Evolutionary conservation across 169 alveolate species (phyloP).

Genomic region (Plasmodium vivax): DNA sequence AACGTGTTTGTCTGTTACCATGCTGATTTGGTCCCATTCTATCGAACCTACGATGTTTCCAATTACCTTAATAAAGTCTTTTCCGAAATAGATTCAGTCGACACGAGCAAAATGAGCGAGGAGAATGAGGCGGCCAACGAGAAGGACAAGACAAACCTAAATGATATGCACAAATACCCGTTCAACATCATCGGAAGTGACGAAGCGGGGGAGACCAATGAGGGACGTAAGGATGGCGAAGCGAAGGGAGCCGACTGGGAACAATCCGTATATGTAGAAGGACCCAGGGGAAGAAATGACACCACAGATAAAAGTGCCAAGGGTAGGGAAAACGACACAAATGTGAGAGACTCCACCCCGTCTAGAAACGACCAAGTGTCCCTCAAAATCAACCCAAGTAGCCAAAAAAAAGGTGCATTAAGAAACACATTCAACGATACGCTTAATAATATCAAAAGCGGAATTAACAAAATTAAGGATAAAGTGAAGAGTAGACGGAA

Average conservation of each 20-base stretch:
- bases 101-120: not conserved
- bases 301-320: not conserved
- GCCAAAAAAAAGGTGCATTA: not conserved
- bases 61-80: conserved; percentile 22
- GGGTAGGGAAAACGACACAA: not conserved
- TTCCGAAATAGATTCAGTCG: not conserved
- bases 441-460: conserved; percentile 2
- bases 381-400: not conserved
- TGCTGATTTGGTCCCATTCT: conserved; percentile 58
- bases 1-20: conserved; percentile 24
- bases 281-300: not conserved
- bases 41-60: conserved; percentile 24
- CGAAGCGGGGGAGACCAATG: not conserved
- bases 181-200: conserved; percentile 25
- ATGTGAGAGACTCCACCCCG: not conserved
- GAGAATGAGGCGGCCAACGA: not conserved
- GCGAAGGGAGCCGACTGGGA: not conserved
- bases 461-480: not conserved
- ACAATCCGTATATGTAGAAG: not conserved
- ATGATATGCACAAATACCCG: conserved; percentile 16
- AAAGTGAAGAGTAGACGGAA: not conserved
- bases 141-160: not conserved
- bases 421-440: not conserved
- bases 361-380: not conserved
- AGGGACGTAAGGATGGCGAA: not conserved